Evolutionary conservation across 495 filamentous ascomycete genomes (phyloP), one percentile per base, ranked within the genome.

Genomic region (Copromyces sp.): DNA sequence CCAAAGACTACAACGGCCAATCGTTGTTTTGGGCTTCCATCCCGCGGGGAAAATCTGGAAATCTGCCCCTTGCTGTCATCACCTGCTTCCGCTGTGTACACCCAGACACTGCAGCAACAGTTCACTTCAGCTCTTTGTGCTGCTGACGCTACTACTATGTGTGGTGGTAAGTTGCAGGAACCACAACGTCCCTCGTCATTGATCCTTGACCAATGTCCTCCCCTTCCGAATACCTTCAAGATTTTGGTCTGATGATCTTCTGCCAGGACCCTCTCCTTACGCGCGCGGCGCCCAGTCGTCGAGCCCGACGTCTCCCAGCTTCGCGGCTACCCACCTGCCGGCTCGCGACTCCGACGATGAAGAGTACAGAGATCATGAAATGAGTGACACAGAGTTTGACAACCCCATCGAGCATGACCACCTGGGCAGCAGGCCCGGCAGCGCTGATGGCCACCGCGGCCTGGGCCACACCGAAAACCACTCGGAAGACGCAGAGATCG

Each of bases 331-430:
- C 17, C 74, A 78, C 68, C 73, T 79, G 68, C 71, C 73, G 9
- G 68, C 45, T 24, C 69, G 74, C 32, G 80, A 81, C 17, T 80
- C 80, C 72, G 80, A 81, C 70, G 76, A 80, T 65, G 80, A 80
- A 37, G 78, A 77, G 47, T 77, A 80, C 71, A 71, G 40, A 8
- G 40, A 68, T 42, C 76, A 75, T 38, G 73, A 40, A 3, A 75
- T 71, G 38, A 76, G 77, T 79, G 77, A 76, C 74, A 77, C 79
- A 68, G 79, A 80, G 38, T 78, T 75, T 11, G 77, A 78, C 12
- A 77, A 72, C 65, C 72, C 73, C 39, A 47, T 68, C 20, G 72
- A 74, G 32, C 42, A 80, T 39, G 69, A 35, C 39, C 73, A 74
- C 14, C 29, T 65, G 16, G 53, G 53, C 29, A 65, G 53, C 29